phyloP scores from a whole-genome alignment of 805 yeast species.

The Ogataea nonfermentans region DNA sequence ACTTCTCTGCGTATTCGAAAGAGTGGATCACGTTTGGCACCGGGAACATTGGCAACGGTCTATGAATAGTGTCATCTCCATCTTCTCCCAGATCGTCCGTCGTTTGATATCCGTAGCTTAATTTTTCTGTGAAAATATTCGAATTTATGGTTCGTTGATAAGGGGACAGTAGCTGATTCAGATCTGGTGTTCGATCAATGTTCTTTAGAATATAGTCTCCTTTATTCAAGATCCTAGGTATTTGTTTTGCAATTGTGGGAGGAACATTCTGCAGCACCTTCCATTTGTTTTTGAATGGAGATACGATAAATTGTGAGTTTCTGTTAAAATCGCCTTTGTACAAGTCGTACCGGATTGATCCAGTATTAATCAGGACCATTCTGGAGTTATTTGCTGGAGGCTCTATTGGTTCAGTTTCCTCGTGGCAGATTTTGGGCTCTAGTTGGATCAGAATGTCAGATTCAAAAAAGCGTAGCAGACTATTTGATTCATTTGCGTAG shows the following conservation, averaged over 20 bases:
- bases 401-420: conserved; percentile 5
- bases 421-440: conserved; percentile 26
- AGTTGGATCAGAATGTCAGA: conserved; percentile 45
- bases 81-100: conserved; percentile 77
- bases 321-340: conserved; percentile 80
- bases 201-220: conserved; percentile 37
- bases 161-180: conserved; percentile 21
- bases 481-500: conserved; percentile 45
- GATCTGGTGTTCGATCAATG: conserved; percentile 5
- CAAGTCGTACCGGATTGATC: conserved; percentile 83
- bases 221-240: conserved; percentile 57
- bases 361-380: conserved; percentile 74
- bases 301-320: conserved; percentile 77
- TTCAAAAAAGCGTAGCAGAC: conserved; percentile 59
- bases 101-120: conserved; percentile 73
- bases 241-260: conserved; percentile 48
- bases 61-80: conserved; percentile 84
- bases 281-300: conserved; percentile 87
- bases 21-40: conserved; percentile 81
- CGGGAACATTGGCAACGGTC: conserved; percentile 52
- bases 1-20: conserved; percentile 31
- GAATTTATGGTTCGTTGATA: conserved; percentile 25
- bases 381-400: conserved; percentile 39
- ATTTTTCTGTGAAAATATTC: conserved; percentile 8
- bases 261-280: conserved; percentile 59